phyloP scores from a whole-genome alignment of 768 basidiomycete genomes.

The Auriscalpium microsporum region DNA sequence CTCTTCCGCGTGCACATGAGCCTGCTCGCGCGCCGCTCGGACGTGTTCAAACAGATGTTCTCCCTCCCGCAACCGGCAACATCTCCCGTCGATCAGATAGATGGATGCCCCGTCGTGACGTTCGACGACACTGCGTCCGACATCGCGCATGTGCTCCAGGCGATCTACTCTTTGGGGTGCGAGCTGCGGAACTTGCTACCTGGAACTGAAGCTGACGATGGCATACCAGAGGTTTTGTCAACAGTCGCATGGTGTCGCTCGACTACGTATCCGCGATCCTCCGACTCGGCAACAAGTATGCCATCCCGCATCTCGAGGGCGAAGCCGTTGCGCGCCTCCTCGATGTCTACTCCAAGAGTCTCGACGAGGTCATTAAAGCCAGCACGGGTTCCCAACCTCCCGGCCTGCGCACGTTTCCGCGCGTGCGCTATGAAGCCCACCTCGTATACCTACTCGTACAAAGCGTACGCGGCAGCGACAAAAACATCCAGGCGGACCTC shows the following conservation, averaged over 20 bases:
- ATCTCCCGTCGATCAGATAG: background rate
- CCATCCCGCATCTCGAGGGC: background rate
- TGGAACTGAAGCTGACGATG: background rate
- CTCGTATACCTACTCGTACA: background rate
- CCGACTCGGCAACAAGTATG: background rate
- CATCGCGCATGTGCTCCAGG: background rate
- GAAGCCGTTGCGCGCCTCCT: background rate
- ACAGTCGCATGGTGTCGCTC: background rate
- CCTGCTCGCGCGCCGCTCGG: conserved; percentile 9
- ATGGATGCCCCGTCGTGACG: background rate
- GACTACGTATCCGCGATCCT: background rate
- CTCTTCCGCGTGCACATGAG: conserved; percentile 11
- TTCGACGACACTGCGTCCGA: background rate
- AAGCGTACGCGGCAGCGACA: too few relatives aligned
- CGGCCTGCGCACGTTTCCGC: background rate
- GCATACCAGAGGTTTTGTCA: background rate
- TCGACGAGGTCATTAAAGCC: background rate
- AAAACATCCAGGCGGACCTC: background rate
- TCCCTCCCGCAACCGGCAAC: conserved; percentile 1
- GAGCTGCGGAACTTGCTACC: background rate
- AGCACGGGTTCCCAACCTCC: background rate
- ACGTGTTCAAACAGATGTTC: conserved; percentile 10
- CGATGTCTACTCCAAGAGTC: background rate
- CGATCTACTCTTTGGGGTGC: background rate
- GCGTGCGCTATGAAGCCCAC: background rate